Evolutionary conservation across 352 stramenopile species (phyloP).

Genomic region (Globisporangium cederbergense): DNA sequence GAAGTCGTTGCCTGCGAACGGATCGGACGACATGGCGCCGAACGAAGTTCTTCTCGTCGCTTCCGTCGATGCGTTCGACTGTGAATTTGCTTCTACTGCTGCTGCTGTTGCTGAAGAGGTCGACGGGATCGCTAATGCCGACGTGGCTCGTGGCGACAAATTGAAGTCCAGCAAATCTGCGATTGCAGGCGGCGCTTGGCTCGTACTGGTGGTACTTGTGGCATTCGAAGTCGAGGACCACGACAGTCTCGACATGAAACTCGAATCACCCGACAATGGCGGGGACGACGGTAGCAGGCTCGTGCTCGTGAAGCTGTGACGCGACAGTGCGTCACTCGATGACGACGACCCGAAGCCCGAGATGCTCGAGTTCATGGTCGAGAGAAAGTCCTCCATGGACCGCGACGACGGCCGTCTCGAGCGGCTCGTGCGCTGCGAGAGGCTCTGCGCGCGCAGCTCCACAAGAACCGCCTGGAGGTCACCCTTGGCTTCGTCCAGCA

Average conservation of each 20-base stretch:
- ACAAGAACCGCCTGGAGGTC: conserved; percentile 55
- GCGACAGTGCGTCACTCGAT: background rate
- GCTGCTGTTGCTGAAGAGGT: conserved; percentile 1
- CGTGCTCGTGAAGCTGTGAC: conserved; percentile 22
- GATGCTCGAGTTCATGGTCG: conserved; percentile 58
- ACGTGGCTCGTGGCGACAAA: conserved; percentile 14
- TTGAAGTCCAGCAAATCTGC: conserved; percentile 17
- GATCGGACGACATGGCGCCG: conserved; percentile 30
- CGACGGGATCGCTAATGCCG: conserved; percentile 17
- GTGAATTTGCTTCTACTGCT: conserved; percentile 8
- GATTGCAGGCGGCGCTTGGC: background rate
- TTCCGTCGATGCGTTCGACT: background rate
- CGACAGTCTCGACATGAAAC: conserved; percentile 14
- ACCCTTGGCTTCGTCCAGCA: conserved; percentile 69
- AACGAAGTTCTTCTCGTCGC: conserved; percentile 1
- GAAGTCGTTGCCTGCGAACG: conserved; percentile 68
- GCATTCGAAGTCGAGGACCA: conserved; percentile 6
- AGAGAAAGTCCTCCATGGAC: conserved; percentile 69
- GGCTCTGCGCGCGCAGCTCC: conserved; percentile 56
- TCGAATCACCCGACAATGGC: conserved; percentile 15
- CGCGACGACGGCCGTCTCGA: conserved; percentile 43
- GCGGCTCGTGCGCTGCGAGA: conserved; percentile 35
- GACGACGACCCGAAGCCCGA: conserved; percentile 12
- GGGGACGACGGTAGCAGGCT: conserved; percentile 35
- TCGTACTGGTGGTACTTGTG: background rate